Evolutionary conservation across 179 eudicot genomes (phyloP), one percentile per base, ranked within the genome.

Genomic region (Dionaea muscipula): DNA sequence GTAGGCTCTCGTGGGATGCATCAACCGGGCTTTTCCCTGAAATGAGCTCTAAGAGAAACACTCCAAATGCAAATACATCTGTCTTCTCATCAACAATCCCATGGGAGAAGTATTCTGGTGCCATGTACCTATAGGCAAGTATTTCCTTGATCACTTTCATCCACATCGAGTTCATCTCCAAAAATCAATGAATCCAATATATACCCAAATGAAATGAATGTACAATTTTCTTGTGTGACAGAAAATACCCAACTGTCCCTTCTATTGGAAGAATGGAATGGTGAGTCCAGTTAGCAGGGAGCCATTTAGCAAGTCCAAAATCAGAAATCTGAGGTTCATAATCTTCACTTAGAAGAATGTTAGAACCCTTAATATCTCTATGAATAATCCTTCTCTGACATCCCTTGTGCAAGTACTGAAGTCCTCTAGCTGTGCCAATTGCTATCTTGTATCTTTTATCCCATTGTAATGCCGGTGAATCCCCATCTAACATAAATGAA

Each of bases 251-350:
- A 62, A 91, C 85, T 48, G 98, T 91, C 33, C 98, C 98, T 82
- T 91, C 98, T n/a, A 91, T 91, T 53, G 98, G 96, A 65, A 68
- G 78, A 37, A 91, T 72, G 14, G 98, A 91, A 58, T 84, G 98
- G 71, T 91, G 98, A 53, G 78, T 84, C 98, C 94, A 91, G 45
- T 91, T 83, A 7, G 89, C 77, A 28, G 96, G 98, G 53, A 91
- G 96, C 98, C 98, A 91, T 77, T 87, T 91, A 53, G 98, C 96
- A 26, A 91, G 71, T 12, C 98, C 98, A 59, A 87, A 91, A 75
- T 91, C 98, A 4, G 94, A 87, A 64, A 91, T 91, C 96, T 87
- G 72, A 28, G 98, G 96, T 41, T 84, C 94, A 62, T 52, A 91
- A 68, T 91, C 96, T 33, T 67, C 72, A 20, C 71, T 75, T 38